A percentile compares a stretch with the other conserved stretches of the same genome.
phyloP scores from a whole-genome alignment of 108 stramenopile species.

The Nannochloropsis oceanica region DNA sequence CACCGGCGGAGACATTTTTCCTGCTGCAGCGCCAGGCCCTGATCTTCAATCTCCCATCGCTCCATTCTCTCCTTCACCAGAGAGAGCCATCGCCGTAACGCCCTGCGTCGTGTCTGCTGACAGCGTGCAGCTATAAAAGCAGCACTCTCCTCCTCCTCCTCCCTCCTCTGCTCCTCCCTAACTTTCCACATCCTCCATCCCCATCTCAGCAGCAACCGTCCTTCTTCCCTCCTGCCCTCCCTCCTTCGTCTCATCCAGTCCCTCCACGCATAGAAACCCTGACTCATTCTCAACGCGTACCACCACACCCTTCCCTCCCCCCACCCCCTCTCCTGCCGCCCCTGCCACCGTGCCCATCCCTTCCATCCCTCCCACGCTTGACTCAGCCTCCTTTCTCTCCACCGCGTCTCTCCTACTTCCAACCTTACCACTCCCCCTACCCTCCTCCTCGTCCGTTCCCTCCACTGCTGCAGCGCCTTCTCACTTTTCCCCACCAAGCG shows the following conservation, averaged over 20 bases:
- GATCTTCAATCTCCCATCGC: not conserved
- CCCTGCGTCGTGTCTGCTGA: not conserved
- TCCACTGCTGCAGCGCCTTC: not conserved
- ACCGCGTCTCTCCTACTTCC: not conserved
- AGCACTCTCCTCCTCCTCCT: not conserved
- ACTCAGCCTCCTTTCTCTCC: not conserved
- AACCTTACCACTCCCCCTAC: not conserved
- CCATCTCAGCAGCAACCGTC: not conserved
- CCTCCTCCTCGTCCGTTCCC: not conserved
- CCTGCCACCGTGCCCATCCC: not conserved
- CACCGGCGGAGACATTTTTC: not conserved
- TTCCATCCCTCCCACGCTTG: not conserved
- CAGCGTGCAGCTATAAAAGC: not conserved
- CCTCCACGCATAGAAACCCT: not conserved
- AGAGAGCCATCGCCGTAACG: not conserved
- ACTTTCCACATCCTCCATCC: not conserved
- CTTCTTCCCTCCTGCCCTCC: not conserved
- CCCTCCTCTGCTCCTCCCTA: not conserved
- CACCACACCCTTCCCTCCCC: not conserved
- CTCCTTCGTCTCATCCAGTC: not conserved
- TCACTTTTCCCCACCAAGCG: not conserved
- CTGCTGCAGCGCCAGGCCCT: not conserved
- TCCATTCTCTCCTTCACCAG: not conserved
- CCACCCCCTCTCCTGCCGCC: not conserved
- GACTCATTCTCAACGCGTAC: not conserved